Conservation (phyloP, 202 grass and related monocot species). For the Panicum hallii region DNA sequence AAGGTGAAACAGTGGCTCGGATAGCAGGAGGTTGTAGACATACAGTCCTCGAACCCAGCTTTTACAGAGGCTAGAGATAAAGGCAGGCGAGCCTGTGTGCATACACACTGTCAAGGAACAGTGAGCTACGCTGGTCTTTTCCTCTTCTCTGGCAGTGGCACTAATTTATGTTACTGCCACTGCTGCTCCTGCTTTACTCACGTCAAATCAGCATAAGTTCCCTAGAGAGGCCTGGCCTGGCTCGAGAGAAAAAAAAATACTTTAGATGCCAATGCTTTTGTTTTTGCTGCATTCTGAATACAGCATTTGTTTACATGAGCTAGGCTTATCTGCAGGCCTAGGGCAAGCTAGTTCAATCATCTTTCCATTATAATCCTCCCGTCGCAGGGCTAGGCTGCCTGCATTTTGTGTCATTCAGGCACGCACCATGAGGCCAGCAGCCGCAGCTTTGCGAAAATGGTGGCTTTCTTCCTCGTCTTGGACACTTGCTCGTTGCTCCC, state of each 20-base stretch:
- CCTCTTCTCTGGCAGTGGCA: conserved; percentile 38
- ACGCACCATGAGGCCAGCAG: conserved; percentile 46
- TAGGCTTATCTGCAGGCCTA: conserved; percentile 46
- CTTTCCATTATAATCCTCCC: conserved; percentile 43
- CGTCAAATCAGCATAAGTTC: conserved; percentile 63
- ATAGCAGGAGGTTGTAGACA: conserved; percentile 38
- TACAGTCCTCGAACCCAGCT: conserved; percentile 17
- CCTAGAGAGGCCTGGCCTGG: conserved; percentile 35
- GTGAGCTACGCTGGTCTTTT: conserved; percentile 35
- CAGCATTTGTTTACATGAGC: conserved; percentile 33
- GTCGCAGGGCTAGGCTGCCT: conserved; percentile 38
- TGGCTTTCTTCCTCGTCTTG: conserved; percentile 33
- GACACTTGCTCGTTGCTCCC: background rate
- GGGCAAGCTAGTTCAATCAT: conserved; percentile 53
- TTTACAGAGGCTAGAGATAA: conserved; percentile 44
- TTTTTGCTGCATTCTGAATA: background rate
- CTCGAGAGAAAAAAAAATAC: background rate
- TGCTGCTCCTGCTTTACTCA: conserved; percentile 44
- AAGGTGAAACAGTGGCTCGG: background rate
- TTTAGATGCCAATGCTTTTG: background rate
- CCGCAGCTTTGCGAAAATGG: conserved; percentile 44
- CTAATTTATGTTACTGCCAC: conserved; percentile 52
- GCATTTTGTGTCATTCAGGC: conserved; percentile 49
- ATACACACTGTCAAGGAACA: conserved; percentile 45
- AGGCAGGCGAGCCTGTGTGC: background rate